Evolutionary conservation across 192 early-diverging fungal species (phyloP).

Genomic region (Gryganskiella cystojenkinii): DNA sequence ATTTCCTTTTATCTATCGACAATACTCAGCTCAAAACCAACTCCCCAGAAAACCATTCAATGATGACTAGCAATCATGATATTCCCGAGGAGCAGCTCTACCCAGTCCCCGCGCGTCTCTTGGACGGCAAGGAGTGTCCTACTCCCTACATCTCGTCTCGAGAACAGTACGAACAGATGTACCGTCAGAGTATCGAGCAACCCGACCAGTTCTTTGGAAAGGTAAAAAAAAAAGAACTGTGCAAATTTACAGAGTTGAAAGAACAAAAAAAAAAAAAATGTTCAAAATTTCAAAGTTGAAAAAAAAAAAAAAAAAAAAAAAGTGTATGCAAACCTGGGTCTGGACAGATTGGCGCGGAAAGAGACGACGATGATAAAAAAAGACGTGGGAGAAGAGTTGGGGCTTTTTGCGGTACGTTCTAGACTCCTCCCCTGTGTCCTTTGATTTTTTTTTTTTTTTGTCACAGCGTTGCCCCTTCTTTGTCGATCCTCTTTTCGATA

Average conservation of each 20-base stretch:
- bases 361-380: too few relatives aligned
- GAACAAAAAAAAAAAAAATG: not conserved
- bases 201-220: conserved; percentile 87
- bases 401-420: too few relatives aligned
- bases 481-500: too few relatives aligned
- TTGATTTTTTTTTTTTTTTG: too few relatives aligned
- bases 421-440: too few relatives aligned
- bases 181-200: conserved; percentile 80
- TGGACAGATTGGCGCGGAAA: too few relatives aligned
- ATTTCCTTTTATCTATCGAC: too few relatives aligned
- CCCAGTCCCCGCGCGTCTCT: conserved; percentile 72
- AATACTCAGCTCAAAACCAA: not conserved
- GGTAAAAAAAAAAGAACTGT: conserved; percentile 44
- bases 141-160: conserved; percentile 77
- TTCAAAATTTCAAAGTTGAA: not conserved
- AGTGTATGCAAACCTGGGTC: not conserved
- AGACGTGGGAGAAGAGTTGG: too few relatives aligned
- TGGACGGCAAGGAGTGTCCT: conserved; percentile 59
- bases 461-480: too few relatives aligned
- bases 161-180: conserved; percentile 82
- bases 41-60: not conserved
- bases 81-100: conserved; percentile 30
- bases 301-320: not conserved
- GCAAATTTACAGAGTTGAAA: not conserved
- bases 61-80: conserved; percentile 1